phyloP scores from a whole-genome alignment of 441 rosid genomes.

The Gossypium schwendimanii region DNA sequence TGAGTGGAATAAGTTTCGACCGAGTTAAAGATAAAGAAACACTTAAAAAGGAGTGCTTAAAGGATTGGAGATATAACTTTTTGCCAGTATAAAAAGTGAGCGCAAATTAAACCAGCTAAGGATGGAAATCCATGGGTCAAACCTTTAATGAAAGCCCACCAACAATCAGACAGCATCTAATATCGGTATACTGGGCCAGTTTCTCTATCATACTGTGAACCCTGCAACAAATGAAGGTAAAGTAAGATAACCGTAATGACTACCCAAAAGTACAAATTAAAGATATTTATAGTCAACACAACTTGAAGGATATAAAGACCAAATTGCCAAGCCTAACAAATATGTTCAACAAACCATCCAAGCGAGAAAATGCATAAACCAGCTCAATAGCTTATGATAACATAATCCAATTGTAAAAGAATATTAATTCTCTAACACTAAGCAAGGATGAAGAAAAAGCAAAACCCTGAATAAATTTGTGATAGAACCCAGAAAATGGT shows the following conservation, averaged over 20 bases:
- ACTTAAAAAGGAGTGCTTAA: not conserved
- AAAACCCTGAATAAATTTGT: not conserved
- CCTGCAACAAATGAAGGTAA: slow-evolving; percentile 34
- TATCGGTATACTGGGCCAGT: slow-evolving; percentile 79
- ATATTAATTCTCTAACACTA: not conserved
- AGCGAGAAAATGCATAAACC: not conserved
- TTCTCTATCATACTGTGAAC: slow-evolving; percentile 93
- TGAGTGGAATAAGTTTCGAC: not conserved
- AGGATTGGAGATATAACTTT: not conserved
- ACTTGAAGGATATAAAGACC: not conserved
- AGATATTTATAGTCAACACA: not conserved
- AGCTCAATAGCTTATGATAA: not conserved
- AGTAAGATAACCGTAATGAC: not conserved
- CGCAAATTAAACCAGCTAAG: not conserved
- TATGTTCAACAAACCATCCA: not conserved
- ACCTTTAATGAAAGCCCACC: slow-evolving; percentile 94
- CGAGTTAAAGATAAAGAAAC: not conserved
- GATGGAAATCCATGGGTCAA: slow-evolving; percentile 18
- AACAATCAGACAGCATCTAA: slow-evolving; percentile 80
- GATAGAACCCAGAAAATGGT: not conserved
- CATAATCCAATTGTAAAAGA: not conserved
- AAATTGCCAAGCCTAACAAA: not conserved
- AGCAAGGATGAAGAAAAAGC: not conserved
- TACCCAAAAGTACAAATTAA: not conserved
- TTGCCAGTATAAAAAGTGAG: not conserved